Conservation (phyloP, 257 asterid species). For the Thymus mandschuricus region DNA sequence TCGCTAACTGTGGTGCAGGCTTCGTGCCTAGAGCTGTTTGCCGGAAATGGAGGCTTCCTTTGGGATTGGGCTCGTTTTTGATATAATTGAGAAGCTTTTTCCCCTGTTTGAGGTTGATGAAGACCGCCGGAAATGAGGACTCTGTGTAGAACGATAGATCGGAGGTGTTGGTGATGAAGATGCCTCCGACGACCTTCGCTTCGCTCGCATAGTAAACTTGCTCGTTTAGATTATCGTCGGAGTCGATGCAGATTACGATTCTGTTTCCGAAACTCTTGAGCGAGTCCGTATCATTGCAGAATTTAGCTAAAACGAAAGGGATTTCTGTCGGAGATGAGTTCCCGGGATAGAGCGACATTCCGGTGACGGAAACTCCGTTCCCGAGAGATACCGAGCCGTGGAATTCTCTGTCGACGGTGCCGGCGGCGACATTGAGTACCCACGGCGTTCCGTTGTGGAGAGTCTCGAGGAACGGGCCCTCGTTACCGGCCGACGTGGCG, state of each 20-base stretch:
- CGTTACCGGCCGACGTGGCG: constrained; percentile 72
- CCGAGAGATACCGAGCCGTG: constrained; percentile 46
- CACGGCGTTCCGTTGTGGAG: constrained; percentile 75
- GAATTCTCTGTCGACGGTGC: constrained; percentile 64
- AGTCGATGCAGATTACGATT: constrained; percentile 59
- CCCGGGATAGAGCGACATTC: constrained; percentile 58
- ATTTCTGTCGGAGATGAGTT: constrained; percentile 39
- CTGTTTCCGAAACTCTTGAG: constrained; percentile 30
- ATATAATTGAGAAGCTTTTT: constrained; percentile 46
- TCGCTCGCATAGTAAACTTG: constrained; percentile 43
- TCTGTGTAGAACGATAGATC: constrained; percentile 42
- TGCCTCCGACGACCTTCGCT: constrained; percentile 42
- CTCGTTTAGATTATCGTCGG: constrained; percentile 35
- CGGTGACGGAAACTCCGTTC: constrained; percentile 49
- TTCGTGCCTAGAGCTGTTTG: constrained; percentile 47
- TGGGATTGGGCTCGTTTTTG: constrained; percentile 38
- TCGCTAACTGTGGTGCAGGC: constrained; percentile 61
- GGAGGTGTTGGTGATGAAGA: constrained; percentile 58
- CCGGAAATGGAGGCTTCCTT: constrained; percentile 49
- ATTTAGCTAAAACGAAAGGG: constrained; percentile 33
- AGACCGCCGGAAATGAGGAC: constrained; percentile 51
- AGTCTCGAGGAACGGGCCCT: constrained; percentile 49
- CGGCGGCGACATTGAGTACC: constrained; percentile 77
- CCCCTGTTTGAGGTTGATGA: constrained; percentile 48
- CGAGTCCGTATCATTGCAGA: constrained; percentile 38